Evolutionary conservation across 1,284 basidiomycete species (phyloP).

Genomic region (Naganishia sp.): DNA sequence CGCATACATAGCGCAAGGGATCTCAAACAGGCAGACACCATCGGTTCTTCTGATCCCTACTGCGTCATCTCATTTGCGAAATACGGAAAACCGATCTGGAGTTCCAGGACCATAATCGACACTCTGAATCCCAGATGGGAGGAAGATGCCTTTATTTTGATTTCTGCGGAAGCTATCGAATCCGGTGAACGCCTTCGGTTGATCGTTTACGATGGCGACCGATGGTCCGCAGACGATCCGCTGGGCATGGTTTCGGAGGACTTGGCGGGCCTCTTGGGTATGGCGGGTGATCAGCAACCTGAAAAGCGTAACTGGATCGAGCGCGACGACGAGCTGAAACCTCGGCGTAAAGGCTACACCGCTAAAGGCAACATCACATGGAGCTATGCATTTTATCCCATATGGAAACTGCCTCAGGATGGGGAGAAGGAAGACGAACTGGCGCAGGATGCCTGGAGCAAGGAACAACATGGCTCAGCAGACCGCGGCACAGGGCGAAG

Average conservation of each 20-base stretch:
- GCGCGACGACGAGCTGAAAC: constrained; percentile 41
- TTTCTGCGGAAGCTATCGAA: constrained; percentile 47
- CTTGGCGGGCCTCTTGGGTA: constrained; percentile 50
- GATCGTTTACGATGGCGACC: constrained; percentile 52
- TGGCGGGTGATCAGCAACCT: constrained; percentile 35
- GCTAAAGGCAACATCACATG: constrained; percentile 46
- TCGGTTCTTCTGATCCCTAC: constrained; percentile 54
- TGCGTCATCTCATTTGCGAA: constrained; percentile 48
- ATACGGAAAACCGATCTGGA: constrained; percentile 51
- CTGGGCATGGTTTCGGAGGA: constrained; percentile 54
- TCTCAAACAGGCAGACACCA: constrained; percentile 48
- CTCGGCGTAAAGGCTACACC: constrained; percentile 44
- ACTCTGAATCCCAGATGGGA: constrained; percentile 51
- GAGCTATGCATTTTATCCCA: constrained; percentile 49
- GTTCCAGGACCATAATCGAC: constrained; percentile 50
- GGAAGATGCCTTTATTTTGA: constrained; percentile 51
- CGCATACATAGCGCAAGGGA: constrained; percentile 46
- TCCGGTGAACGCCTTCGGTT: constrained; percentile 50
- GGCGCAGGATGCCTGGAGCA: constrained; percentile 26
- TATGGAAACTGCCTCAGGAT: constrained; percentile 47
- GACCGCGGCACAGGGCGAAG: constrained; percentile 26
- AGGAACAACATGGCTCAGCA: constrained; percentile 4
- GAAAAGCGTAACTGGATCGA: constrained; percentile 37
- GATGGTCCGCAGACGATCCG: constrained; percentile 55
- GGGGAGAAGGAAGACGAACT: constrained; percentile 37